These are phyloP conservation scores for Logfia minima DNA, from an alignment of 129 eudicot genomes.

Conservation along the genomic window DNA sequence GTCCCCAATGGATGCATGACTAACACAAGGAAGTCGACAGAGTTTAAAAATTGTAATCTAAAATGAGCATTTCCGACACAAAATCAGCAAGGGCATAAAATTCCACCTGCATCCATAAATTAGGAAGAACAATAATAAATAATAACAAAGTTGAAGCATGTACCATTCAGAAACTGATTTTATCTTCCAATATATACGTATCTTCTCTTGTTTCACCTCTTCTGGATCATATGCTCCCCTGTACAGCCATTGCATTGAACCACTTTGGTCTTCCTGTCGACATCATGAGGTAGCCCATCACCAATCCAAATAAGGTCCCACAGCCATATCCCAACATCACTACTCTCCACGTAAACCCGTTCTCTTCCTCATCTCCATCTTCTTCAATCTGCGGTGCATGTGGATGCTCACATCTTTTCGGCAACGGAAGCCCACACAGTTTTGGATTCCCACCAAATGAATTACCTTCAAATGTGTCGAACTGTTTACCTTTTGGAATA, in stretches of 20 bases:
- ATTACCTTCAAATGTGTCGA: background rate
- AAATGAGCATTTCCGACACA: too few species aligned
- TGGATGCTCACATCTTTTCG: background rate
- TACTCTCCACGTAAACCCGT: background rate
- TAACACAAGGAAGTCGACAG: too few species aligned
- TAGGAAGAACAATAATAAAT: too few species aligned
- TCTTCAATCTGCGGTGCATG: background rate
- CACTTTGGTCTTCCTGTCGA: background rate
- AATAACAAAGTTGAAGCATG: too few species aligned
- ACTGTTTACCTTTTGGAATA: constrained; percentile 20
- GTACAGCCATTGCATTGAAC: background rate
- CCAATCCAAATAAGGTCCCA: background rate
- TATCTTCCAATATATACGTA: too few species aligned
- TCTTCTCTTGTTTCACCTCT: too few species aligned
- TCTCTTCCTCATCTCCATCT: background rate
- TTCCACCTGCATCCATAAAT: too few species aligned
- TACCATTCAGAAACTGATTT: too few species aligned
- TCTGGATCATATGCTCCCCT: too few species aligned
- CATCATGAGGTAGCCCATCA: background rate
- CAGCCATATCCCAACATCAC: constrained; percentile 1
- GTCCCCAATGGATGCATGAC: too few species aligned
- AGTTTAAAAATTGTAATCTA: too few species aligned
- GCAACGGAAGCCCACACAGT: background rate
- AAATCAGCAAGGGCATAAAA: too few species aligned
- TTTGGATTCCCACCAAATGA: background rate